These are phyloP conservation scores for Eucalyptus victrix DNA, from an alignment of 345 rosid genomes.

Conservation along the genomic window DNA sequence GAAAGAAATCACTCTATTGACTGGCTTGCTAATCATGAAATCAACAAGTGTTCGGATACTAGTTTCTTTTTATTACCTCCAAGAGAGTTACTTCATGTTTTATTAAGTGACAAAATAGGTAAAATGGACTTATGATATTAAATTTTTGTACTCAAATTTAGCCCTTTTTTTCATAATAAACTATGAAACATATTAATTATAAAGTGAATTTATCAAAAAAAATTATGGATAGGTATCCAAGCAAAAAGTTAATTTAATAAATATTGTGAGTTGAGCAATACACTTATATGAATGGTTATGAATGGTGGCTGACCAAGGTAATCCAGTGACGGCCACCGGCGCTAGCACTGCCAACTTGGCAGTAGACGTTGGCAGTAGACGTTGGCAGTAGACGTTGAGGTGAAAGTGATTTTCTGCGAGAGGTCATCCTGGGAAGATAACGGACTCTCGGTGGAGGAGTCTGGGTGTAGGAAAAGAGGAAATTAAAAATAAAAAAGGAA, in stretches of 20 bases:
- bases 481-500: accelerated
- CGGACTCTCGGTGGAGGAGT: too few species aligned
- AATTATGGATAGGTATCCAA: not conserved
- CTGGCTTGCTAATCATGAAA: not conserved
- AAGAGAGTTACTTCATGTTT: not conserved
- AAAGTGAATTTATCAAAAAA: not conserved
- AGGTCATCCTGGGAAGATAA: not conserved
- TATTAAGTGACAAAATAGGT: not conserved
- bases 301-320: not conserved
- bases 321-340: not conserved
- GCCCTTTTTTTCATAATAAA: not conserved
- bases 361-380: too few species aligned
- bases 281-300: not conserved
- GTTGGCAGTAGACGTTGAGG: not conserved
- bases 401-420: accelerated
- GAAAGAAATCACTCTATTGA: not conserved
- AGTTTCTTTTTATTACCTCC: not conserved
- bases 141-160: too few species aligned
- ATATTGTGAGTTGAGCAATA: not conserved
- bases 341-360: not conserved
- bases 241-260: not conserved
- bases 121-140: not conserved
- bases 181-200: not conserved
- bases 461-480: not conserved
- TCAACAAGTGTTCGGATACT: not conserved